Conservation (phyloP, 345 rosid genomes). For the Raphanus raphanistrum region DNA sequence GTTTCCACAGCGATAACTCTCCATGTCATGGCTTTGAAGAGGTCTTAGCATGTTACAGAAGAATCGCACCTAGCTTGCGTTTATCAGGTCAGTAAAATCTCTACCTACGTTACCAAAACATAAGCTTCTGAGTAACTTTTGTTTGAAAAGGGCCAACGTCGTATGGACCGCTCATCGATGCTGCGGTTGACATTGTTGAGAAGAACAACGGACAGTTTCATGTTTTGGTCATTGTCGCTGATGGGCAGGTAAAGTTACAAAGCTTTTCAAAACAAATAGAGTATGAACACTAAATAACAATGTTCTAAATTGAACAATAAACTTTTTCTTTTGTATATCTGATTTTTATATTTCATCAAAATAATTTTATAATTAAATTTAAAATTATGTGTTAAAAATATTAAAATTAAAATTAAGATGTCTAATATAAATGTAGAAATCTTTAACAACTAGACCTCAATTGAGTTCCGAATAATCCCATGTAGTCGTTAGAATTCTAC, state of each 20-base stretch:
- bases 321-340: no score
- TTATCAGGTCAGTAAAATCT: constrained; percentile 53
- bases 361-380: no score
- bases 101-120: background rate
- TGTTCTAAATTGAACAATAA: background rate
- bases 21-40: constrained; percentile 89
- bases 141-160: constrained; percentile 70
- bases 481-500: no score
- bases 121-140: background rate
- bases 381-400: no score
- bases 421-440: no score
- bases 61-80: constrained; percentile 55
- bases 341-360: no score
- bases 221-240: constrained; percentile 73
- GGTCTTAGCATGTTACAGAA: constrained; percentile 70
- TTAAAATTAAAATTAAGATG: no score
- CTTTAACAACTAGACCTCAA: no score
- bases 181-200: constrained; percentile 68
- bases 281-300: background rate
- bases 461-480: no score
- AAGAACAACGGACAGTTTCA: constrained; percentile 71
- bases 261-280: background rate
- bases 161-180: constrained; percentile 66
- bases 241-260: constrained; percentile 63
- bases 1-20: constrained; percentile 68